Percentiles rank a stretch among this genome's conserved stretches.
Evolutionary conservation across 1,139 yeast species (phyloP).

Genomic region (Sugiyamaella sp.): DNA sequence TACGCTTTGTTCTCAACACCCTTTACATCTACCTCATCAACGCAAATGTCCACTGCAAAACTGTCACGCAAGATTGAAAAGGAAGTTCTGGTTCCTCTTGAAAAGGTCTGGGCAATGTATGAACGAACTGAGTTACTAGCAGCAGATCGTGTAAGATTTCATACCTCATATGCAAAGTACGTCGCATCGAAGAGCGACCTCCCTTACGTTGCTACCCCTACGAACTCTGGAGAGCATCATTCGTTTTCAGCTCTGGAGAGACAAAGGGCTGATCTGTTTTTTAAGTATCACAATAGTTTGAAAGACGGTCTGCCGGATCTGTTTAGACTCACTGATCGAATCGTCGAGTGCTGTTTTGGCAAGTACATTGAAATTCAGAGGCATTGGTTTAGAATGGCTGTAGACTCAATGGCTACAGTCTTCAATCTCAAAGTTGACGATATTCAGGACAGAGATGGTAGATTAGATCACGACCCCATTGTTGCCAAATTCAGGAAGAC

Average conservation of each 20-base stretch:
- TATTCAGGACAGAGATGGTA: slow-evolving; percentile 25
- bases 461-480: slow-evolving; percentile 34
- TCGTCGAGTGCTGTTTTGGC: slow-evolving; percentile 31
- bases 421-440: slow-evolving; percentile 29
- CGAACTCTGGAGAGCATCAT: slow-evolving; percentile 12
- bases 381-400: slow-evolving; percentile 36
- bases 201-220: slow-evolving; percentile 12
- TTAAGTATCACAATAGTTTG: slow-evolving; percentile 34
- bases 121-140: slow-evolving; percentile 32
- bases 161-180: slow-evolving; percentile 32
- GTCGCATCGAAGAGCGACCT: slow-evolving; percentile 27
- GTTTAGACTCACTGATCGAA: slow-evolving; percentile 32
- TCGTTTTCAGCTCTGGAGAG: slow-evolving; percentile 22
- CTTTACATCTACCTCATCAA: slow-evolving; percentile 32
- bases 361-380: slow-evolving; percentile 35
- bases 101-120: slow-evolving; percentile 32
- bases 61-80: slow-evolving; percentile 32
- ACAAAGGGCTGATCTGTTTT: slow-evolving; percentile 33
- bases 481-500: slow-evolving; percentile 26
- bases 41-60: slow-evolving; percentile 32
- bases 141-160: slow-evolving; percentile 31
- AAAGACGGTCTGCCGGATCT: slow-evolving; percentile 38
- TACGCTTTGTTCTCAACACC: slow-evolving; percentile 35
- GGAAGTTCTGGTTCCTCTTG: slow-evolving; percentile 35
- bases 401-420: slow-evolving; percentile 35